A percentile compares a stretch with the other conserved stretches of the same genome.
These are phyloP conservation scores for Globisporangium irregulare DNA, from an alignment of 352 stramenopile genomes.

Conservation along the genomic window DNA sequence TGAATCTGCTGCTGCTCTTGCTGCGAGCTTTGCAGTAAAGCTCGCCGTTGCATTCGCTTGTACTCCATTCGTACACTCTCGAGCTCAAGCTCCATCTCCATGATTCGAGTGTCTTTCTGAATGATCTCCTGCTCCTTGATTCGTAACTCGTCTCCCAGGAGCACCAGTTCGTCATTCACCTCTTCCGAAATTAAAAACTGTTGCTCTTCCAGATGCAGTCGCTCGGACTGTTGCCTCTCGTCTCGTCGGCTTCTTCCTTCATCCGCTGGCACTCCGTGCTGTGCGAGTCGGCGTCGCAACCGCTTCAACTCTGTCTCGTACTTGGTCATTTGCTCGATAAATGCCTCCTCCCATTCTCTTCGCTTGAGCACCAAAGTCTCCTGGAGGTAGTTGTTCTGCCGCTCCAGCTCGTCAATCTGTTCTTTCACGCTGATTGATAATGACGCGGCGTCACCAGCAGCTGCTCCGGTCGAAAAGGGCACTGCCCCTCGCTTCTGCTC, in stretches of 20 bases:
- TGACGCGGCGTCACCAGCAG: not conserved
- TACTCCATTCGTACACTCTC: conserved; percentile 69
- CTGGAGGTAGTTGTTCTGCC: conserved; percentile 55
- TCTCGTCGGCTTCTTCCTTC: conserved; percentile 6
- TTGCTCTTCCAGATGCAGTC: conserved; percentile 46
- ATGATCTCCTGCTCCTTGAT: conserved; percentile 49
- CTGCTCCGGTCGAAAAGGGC: conserved; percentile 1
- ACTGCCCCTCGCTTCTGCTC: conserved; percentile 21
- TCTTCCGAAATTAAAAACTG: conserved; percentile 43
- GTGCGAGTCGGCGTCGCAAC: conserved; percentile 38
- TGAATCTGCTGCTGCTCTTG: conserved; percentile 5
- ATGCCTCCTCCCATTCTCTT: conserved; percentile 58
- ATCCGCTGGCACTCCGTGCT: conserved; percentile 21
- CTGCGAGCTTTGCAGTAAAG: conserved; percentile 15
- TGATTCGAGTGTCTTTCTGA: conserved; percentile 55
- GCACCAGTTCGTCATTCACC: conserved; percentile 40
- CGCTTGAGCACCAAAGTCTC: conserved; percentile 61
- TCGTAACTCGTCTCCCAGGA: conserved; percentile 43
- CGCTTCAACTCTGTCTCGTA: conserved; percentile 54
- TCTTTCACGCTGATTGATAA: conserved; percentile 18
- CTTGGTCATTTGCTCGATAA: conserved; percentile 44
- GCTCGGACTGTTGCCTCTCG: conserved; percentile 15
- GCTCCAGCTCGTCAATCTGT: conserved; percentile 40
- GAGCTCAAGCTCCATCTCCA: conserved; percentile 67
- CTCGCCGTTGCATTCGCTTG: conserved; percentile 47